Conservation (phyloP, 176 grass and related monocot species). For the Puccinellia tenuiflora region DNA sequence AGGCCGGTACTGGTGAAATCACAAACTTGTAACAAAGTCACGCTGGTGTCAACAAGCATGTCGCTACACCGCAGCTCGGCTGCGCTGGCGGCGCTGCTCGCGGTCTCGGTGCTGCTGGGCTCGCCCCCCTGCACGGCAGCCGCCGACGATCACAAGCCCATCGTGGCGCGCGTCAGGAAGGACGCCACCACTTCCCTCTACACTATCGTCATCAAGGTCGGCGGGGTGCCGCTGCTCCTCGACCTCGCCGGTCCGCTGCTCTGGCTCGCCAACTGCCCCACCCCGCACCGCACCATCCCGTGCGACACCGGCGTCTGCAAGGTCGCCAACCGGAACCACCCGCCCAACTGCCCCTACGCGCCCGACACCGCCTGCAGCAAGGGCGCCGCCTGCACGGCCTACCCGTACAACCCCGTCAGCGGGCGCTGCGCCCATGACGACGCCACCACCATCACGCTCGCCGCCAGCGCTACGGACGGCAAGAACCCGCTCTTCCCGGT, state of each 20-base stretch:
- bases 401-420: too few species aligned
- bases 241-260: constrained; percentile 17
- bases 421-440: too few species aligned
- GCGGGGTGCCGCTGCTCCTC: constrained; percentile 7
- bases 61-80: too few species aligned
- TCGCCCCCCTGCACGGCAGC: background rate
- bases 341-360: background rate
- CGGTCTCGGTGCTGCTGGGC: too few species aligned
- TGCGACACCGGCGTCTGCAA: too few species aligned
- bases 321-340: background rate
- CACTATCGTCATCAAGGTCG: constrained; percentile 16
- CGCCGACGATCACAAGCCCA: background rate
- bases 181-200: background rate
- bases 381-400: too few species aligned
- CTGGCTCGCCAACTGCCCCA: constrained; percentile 30
- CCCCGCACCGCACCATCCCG: too few species aligned
- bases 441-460: too few species aligned
- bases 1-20: background rate
- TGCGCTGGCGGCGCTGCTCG: background rate
- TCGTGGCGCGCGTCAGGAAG: constrained; percentile 3
- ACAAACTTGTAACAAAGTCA: background rate
- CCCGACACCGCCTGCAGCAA: too few species aligned
- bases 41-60: background rate
- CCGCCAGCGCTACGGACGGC: too few species aligned
- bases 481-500: too few species aligned